A percentile compares a stretch with the other conserved stretches of the same genome.
Conservation (phyloP, 148 eudicot species). For the Silene latifolia region DNA sequence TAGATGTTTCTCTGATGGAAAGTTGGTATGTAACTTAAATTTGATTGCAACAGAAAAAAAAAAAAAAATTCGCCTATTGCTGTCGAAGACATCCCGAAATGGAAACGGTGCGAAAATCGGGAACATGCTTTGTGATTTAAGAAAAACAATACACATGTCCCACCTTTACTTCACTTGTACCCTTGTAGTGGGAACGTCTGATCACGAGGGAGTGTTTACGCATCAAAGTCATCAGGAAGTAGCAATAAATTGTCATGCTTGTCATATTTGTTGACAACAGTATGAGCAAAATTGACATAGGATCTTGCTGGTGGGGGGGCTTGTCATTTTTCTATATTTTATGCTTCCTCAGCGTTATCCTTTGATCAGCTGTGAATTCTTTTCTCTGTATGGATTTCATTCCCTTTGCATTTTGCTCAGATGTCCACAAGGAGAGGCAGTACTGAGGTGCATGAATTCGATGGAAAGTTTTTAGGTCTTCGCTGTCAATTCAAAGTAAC, state of each 20-base stretch:
- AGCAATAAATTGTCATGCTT: not conserved
- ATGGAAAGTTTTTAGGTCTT: conserved; percentile 61
- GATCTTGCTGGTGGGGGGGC: not conserved
- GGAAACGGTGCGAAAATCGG: not conserved
- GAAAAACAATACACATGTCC: not conserved
- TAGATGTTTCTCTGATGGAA: too few species aligned
- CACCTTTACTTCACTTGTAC: not conserved
- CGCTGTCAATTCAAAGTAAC: conserved; percentile 70
- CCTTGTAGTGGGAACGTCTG: not conserved
- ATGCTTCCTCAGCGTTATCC: not conserved
- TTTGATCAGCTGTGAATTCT: not conserved
- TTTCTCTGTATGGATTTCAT: not conserved
- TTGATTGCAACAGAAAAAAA: not conserved
- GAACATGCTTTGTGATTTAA: not conserved
- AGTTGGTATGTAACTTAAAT: too few species aligned
- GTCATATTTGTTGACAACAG: not conserved
- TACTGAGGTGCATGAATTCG: conserved; percentile 93
- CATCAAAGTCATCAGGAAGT: not conserved
- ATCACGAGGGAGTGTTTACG: not conserved
- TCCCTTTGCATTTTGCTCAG: conserved; percentile 27
- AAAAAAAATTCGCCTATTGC: not conserved
- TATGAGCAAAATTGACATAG: not conserved
- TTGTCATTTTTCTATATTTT: too few species aligned
- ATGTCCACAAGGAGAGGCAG: conserved; percentile 86
- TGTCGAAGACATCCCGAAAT: not conserved